These are phyloP conservation scores for Gracilaria domingensis DNA, from an alignment of 23 red algal genomes.

Conservation along the genomic window DNA sequence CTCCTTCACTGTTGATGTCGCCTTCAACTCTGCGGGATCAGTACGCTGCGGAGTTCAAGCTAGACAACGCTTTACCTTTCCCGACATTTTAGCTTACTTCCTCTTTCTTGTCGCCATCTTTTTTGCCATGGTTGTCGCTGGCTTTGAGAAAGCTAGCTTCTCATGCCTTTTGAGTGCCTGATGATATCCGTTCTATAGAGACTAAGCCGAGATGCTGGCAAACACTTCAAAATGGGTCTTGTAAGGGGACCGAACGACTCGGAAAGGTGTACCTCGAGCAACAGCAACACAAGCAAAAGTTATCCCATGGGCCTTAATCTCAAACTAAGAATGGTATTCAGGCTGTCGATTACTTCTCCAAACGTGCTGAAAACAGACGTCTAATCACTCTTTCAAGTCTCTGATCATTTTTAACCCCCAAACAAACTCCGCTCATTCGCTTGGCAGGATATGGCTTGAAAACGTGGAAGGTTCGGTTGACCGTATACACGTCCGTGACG, in stretches of 20 bases:
- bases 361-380: no score
- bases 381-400: no score
- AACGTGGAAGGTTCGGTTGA: no score
- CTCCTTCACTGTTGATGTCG: neutral
- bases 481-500: no score
- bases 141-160: neutral
- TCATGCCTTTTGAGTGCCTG: conserved; percentile 16
- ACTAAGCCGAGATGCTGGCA: conserved; percentile 7
- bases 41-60: conserved; percentile 15
- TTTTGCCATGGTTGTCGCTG: neutral
- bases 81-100: neutral
- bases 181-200: neutral
- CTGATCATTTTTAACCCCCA: no score
- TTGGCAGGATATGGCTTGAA: no score
- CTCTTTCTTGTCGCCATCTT: neutral
- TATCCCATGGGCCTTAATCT: no score
- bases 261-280: neutral
- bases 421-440: no score
- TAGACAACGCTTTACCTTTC: conserved; percentile 1
- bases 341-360: no score
- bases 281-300: neutral
- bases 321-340: no score
- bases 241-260: neutral
- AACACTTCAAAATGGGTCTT: conserved; percentile 7
- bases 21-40: neutral